Evolutionary conservation across 1,284 basidiomycete species (phyloP).

Genomic region (Sanghuangporus baumii): DNA sequence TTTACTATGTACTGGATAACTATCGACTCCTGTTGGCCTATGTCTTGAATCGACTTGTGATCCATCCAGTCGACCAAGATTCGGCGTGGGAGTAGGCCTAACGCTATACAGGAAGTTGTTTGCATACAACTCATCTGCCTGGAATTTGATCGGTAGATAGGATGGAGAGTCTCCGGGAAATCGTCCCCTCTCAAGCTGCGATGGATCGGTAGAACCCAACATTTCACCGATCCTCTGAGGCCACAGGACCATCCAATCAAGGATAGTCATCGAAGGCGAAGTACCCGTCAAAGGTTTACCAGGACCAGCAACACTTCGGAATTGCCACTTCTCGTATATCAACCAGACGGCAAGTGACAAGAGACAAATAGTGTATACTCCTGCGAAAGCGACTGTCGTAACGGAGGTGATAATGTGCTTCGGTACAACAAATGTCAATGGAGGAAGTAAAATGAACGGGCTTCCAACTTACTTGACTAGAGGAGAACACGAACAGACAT

Average conservation of each 20-base stretch:
- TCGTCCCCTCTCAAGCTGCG: background rate
- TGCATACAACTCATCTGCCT: background rate
- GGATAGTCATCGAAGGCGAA: background rate
- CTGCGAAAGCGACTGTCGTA: background rate
- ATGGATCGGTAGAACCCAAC: background rate
- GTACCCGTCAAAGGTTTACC: background rate
- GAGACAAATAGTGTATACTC: background rate
- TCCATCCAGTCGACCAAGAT: background rate
- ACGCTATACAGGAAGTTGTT: background rate
- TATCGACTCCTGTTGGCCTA: background rate
- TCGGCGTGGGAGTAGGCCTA: background rate
- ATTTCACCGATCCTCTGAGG: background rate
- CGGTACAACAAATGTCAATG: background rate
- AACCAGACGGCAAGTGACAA: background rate
- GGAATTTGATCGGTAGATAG: background rate
- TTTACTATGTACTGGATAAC: background rate
- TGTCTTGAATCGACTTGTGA: background rate
- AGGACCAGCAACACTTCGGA: background rate
- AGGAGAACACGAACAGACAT: slow-evolving; percentile 1
- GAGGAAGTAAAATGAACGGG: background rate
- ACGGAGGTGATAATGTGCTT: slow-evolving; percentile 1
- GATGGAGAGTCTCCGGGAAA: background rate
- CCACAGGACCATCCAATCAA: background rate
- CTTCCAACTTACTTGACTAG: background rate
- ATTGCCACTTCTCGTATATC: slow-evolving; percentile 5